Evolutionary conservation across 163 green algal species (phyloP), one percentile per base, ranked within the genome.

Genomic region (Volvox carteri): DNA sequence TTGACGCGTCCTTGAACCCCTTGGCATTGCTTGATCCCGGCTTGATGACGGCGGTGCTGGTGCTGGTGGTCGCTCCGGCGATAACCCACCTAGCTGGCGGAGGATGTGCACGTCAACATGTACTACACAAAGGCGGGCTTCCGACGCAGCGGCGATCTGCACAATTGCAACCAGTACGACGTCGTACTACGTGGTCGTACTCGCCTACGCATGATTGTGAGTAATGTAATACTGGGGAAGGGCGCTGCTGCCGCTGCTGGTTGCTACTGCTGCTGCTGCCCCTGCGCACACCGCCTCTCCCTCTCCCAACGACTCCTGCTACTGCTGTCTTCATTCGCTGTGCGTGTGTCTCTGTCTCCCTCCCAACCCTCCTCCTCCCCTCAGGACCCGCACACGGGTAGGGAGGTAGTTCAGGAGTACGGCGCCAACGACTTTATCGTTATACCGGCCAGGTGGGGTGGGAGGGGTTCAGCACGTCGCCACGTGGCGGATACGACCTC

Each of bases 81-180:
- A n/a, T n/a, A n/a, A n/a, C n/a, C n/a, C n/a, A n/a, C n/a, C n/a
- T 9, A 89, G 84, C 84, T 89, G 11, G 68, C 67, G 19, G 58
- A 77, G 4, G 75, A 35, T 9, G 33, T 79, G 75, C 73, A 50
- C 74, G 75, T 90, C 46, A 90, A 90, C 75, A 90, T 90, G 86
- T 90, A 90, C 77, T 83, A 56, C 86, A 90, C 86, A 14, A 77
- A 70, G 30, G 84, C 70, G 33, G 84, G 84, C 23, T 89, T 74
- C n/a, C 84, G 84, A 3, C 84, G 88, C n/a, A 92, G 88, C 65
- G 88, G 88, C 21, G 88, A 92, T 67, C 48, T 92, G 74, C 88
- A 92, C 83, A 77, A 92, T 73, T 90, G 88, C 88, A 86, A 68
- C 28, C 88, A 92, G 81, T 92, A 86, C 81, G 88, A 92, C 39